A percentile compares a stretch with the other conserved stretches of the same genome.
These are phyloP conservation scores for Microdochium trichocladiopsis DNA, from an alignment of 2,329 filamentous ascomycete species.

Conservation along the genomic window DNA sequence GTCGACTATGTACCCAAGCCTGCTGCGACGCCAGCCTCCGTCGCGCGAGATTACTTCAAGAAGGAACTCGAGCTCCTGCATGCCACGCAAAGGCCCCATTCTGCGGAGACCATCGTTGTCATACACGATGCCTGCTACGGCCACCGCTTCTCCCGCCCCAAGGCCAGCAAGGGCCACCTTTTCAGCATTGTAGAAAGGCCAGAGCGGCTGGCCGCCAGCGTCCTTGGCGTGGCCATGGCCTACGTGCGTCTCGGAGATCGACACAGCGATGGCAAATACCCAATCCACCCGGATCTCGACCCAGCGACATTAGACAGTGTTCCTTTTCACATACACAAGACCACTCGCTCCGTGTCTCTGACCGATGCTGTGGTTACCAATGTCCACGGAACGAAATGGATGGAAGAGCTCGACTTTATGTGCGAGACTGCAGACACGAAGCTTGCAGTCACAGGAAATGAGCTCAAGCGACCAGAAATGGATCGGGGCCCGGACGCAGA, in stretches of 20 bases:
- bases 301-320: slow-evolving; percentile 47
- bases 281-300: slow-evolving; percentile 57
- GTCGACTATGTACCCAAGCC: slow-evolving; percentile 29
- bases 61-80: slow-evolving; percentile 62
- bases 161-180: slow-evolving; percentile 64
- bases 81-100: slow-evolving; percentile 27
- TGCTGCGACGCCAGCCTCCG: slow-evolving; percentile 38
- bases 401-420: slow-evolving; percentile 83
- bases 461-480: slow-evolving; percentile 65
- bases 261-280: slow-evolving; percentile 62
- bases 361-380: slow-evolving; percentile 74
- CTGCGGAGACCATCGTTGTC: slow-evolving; percentile 67
- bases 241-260: slow-evolving; percentile 86
- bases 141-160: slow-evolving; percentile 81
- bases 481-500: slow-evolving; percentile 38
- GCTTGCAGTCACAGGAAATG: slow-evolving; percentile 69
- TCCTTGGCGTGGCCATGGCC: slow-evolving; percentile 75
- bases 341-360: slow-evolving; percentile 62
- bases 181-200: slow-evolving; percentile 87
- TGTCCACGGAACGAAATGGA: slow-evolving; percentile 88
- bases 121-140: slow-evolving; percentile 93
- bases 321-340: slow-evolving; percentile 83
- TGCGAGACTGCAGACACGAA: slow-evolving; percentile 74
- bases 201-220: slow-evolving; percentile 78
- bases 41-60: slow-evolving; percentile 63